Base-by-base conservation (phyloP, 2,329 filamentous ascomycete genomes). In the Colletotrichum liriopes region DNA sequence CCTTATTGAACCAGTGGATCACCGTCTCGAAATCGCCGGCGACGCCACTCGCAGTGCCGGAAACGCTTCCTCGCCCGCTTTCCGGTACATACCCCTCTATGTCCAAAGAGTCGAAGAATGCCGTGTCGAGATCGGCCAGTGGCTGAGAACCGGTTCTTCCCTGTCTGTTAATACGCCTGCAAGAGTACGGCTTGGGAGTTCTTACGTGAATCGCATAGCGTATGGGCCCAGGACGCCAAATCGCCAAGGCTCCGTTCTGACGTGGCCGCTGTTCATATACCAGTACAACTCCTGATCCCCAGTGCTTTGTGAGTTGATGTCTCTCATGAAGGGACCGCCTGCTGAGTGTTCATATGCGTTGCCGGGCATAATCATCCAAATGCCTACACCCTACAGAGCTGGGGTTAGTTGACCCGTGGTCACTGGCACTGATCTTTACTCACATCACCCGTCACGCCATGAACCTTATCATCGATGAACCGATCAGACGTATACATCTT, bases 211-310 rank as follows among this genome's bases (percentile, higher is more conserved):
- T 9, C 82, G 78, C 78, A 91, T 85, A 0, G 87, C 87, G 70
- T 91, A 91, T 0, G 89, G 89, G 1, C 89, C 89, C 73, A 89
- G 85, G 60, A 91, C 82, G 1, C 90, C 89, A 77, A 85, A 85
- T n/a, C 90, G 83, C 79, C 81, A 89, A 20, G 79, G 77, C 76
- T 91, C 89, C 0, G 88, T 91, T 74, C 85, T 83, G 9, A 85
- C 84, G 67, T 91, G 89, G 45, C 85, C 85, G 3, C 86, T 89
- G 80, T 91, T 91, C 84, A 89, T 89, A 80, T 90, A 91, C 79
- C 87, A 90, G 74, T 89, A 90, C 0, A 91, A 82, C 8, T 82
- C 86, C 56, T 82, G 87, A 29, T 82, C 79, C 1, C 86, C 87
- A 8, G 87, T 87, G 79, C 87, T 87, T 78, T 91, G 90, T 45